Evolutionary conservation across 371 early-diverging fungal genomes (phyloP).

Genomic region (Blakeslea trispora): DNA sequence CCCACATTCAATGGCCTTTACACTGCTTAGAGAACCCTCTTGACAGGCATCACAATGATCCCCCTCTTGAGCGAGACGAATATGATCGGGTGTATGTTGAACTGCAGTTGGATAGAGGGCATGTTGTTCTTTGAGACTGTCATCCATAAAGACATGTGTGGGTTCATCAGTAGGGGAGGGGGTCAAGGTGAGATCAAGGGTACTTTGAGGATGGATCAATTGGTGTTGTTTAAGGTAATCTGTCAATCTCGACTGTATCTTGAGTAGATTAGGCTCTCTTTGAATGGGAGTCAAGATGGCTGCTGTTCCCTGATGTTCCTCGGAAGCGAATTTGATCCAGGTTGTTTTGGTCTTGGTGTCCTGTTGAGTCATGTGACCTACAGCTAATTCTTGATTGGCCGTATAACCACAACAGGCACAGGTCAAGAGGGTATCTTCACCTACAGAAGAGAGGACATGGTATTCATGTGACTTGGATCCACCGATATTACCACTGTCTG

Average conservation of each 20-base stretch:
- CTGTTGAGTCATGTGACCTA: conserved; percentile 17
- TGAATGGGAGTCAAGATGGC: conserved; percentile 25
- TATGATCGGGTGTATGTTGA: conserved; percentile 47
- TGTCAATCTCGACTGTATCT: conserved; percentile 32
- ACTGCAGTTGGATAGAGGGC: too few species aligned
- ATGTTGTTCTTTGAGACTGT: conserved; percentile 16
- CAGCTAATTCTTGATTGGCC: conserved; percentile 79
- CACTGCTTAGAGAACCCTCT: conserved; percentile 37
- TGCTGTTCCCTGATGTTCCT: conserved; percentile 21
- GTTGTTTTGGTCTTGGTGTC: neutral
- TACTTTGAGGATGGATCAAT: conserved; percentile 16
- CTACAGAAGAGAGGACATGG: conserved; percentile 74
- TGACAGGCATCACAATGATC: conserved; percentile 69
- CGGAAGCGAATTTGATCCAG: too few species aligned
- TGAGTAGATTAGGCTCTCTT: conserved; percentile 32
- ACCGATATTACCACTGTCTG: conserved; percentile 92
- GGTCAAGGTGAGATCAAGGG: conserved; percentile 22
- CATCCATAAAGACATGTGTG: conserved; percentile 36
- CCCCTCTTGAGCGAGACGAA: conserved; percentile 58
- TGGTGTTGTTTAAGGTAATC: conserved; percentile 23
- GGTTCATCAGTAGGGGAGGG: neutral
- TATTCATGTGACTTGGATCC: conserved; percentile 89
- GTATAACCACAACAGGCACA: conserved; percentile 76
- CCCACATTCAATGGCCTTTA: conserved; percentile 85
- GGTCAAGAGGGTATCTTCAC: conserved; percentile 80